phyloP scores from a whole-genome alignment of 1,284 basidiomycete species.

The Microbotryomycetes sp. region DNA sequence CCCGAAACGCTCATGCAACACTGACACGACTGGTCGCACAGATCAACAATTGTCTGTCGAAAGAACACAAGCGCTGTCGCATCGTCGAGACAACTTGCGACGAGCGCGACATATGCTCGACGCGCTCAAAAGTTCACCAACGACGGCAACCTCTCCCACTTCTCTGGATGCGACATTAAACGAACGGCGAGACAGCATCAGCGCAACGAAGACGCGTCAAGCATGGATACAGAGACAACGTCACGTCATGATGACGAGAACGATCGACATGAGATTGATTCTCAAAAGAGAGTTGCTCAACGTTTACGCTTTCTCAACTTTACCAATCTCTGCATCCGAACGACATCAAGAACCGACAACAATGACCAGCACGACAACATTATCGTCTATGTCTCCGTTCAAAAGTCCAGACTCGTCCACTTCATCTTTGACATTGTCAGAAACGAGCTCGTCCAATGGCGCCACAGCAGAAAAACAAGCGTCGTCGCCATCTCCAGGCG shows the following conservation, averaged over 20 bases:
- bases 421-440: background rate
- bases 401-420: background rate
- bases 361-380: too few relatives aligned
- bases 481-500: background rate
- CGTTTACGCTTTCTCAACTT: slow-evolving; percentile 11
- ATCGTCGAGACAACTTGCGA: background rate
- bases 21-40: background rate
- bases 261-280: slow-evolving; percentile 2
- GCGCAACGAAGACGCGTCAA: background rate
- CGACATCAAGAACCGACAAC: too few relatives aligned
- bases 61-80: too few relatives aligned
- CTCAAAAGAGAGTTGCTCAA: slow-evolving; percentile 15
- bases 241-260: background rate
- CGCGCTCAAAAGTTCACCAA: background rate
- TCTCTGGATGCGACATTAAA: background rate
- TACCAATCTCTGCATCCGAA: slow-evolving; percentile 4
- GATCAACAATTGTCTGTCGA: too few relatives aligned
- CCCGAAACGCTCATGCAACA: background rate
- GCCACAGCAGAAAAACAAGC: background rate
- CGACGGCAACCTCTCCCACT: background rate
- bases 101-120: background rate
- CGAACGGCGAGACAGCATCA: background rate
- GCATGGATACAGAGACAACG: background rate
- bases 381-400: slow-evolving; percentile 5
- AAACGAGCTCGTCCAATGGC: background rate